phyloP scores from a whole-genome alignment of 2,329 filamentous ascomycete genomes.

The Tolypocladium pustulatum region DNA sequence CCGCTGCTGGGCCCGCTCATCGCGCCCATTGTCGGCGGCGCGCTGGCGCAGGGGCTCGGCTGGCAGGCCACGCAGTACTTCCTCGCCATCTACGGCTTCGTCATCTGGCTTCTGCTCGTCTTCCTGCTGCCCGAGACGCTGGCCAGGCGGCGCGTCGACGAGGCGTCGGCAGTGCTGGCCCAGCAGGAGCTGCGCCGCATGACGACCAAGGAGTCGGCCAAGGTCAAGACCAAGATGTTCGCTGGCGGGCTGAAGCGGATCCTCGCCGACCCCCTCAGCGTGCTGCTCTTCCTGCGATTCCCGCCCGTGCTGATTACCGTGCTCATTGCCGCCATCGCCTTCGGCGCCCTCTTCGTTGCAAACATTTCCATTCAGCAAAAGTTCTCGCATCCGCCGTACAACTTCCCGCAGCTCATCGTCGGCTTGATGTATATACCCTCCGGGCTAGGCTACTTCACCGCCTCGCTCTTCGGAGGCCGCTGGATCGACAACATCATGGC shows the following conservation, averaged over 20 bases:
- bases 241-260: conserved; percentile 44
- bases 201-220: conserved; percentile 52
- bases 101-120: conserved; percentile 43
- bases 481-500: conserved; percentile 80
- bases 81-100: conserved; percentile 56
- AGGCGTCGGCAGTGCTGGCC: background rate
- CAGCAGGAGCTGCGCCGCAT: conserved; percentile 28
- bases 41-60: conserved; percentile 54
- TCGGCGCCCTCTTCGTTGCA: conserved; percentile 63
- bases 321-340: conserved; percentile 63
- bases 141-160: conserved; percentile 17
- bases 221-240: conserved; percentile 42
- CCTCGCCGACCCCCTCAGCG: conserved; percentile 61
- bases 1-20: conserved; percentile 66
- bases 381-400: conserved; percentile 58
- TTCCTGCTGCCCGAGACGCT: conserved; percentile 59
- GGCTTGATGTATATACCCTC: conserved; percentile 70
- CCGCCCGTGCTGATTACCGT: conserved; percentile 65
- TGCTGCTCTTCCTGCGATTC: conserved; percentile 63
- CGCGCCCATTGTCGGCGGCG: conserved; percentile 67
- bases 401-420: conserved; percentile 56
- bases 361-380: conserved; percentile 68
- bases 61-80: conserved; percentile 78
- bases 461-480: conserved; percentile 58
- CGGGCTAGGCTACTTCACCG: conserved; percentile 60